Evolutionary conservation across 805 yeast genomes (phyloP), one percentile per base, ranked within the genome.

Genomic region (Kodamaea kakaduensis): DNA sequence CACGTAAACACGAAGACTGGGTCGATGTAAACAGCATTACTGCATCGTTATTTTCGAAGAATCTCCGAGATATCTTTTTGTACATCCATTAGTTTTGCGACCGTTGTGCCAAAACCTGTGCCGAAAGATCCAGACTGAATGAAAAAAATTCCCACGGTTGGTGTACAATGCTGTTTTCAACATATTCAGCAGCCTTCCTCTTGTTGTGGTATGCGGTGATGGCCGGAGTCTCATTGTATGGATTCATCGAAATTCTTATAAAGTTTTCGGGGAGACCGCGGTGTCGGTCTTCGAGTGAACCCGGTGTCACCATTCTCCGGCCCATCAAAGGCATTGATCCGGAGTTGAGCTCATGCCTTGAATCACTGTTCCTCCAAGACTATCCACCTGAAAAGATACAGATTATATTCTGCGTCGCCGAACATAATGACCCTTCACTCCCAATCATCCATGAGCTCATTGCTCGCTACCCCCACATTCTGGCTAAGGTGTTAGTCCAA

Each of bases 251-350:
- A 44, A 64, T 70, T 13, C 31, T 54, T 36, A 36, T 45, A 21
- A 58, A 57, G 38, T 68, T 67, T 43, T 41, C 43, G 34, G 20
- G 24, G 6, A 43, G 51, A 13, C 58, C 57, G n/a, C 34, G 22
- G 2, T 6, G 18, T 23, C n/a, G 9, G 2, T 7, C 14, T 17
- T n/a, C 18, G 14, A 21, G 30, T 6, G 31, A 34, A 17, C 69
- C 63, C 40, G 64, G 68, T 6, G 95, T 87, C 13, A 75, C 93
- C 1, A 84, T 88, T 17, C 52, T 87, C 22, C 61, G 96, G 19
- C 96, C 96, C 0, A 66, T 87, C 40, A 85, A 85, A 51, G 96
- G 96, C 12, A 61, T 85, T 12, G 96, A 87, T 54, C 75, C 88
- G 1, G 89, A 81, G 45, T 68, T 86, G 58, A 73, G 68, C 24